These are phyloP conservation scores for Ganoderma meredithae DNA, from an alignment of 1,284 basidiomycete species.

Conservation along the genomic window DNA sequence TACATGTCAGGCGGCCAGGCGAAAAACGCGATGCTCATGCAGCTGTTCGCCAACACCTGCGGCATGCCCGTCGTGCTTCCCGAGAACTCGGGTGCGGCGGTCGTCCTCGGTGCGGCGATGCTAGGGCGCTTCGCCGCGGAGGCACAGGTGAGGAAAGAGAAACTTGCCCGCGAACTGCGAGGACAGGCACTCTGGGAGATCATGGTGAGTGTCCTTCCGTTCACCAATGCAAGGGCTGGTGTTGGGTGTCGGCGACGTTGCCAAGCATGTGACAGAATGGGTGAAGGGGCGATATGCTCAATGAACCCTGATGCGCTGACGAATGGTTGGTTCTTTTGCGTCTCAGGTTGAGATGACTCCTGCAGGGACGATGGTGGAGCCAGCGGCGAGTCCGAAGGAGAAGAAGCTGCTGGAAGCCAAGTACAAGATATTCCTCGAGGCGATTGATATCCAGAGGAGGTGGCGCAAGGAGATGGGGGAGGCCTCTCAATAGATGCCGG, in stretches of 20 bases:
- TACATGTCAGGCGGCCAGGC: conserved; percentile 96
- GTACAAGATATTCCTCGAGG: conserved; percentile 93
- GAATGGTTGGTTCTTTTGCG: background rate
- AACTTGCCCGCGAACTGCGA: conserved; percentile 57
- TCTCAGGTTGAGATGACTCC: conserved; percentile 90
- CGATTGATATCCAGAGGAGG: conserved; percentile 85
- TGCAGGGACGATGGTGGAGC: conserved; percentile 78
- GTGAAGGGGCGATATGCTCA: background rate
- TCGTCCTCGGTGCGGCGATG: conserved; percentile 94
- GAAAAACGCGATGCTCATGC: conserved; percentile 85
- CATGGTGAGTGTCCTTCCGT: conserved; percentile 68
- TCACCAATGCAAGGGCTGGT: background rate
- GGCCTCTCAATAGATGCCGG: conserved; percentile 41
- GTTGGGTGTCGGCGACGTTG: background rate
- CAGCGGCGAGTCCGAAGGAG: conserved; percentile 68
- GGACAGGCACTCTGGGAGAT: conserved; percentile 87
- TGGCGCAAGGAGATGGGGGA: conserved; percentile 81
- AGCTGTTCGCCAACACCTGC: conserved; percentile 89
- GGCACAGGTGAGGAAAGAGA: conserved; percentile 45
- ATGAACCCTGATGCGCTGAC: background rate
- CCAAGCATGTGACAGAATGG: background rate
- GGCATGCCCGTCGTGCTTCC: conserved; percentile 88
- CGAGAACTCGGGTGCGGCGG: conserved; percentile 78
- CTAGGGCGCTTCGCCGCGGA: conserved; percentile 89
- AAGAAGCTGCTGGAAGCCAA: conserved; percentile 87